These are phyloP conservation scores for Trichophyton verrucosum DNA, from an alignment of 2,329 filamentous ascomycete genomes.

Conservation along the genomic window DNA sequence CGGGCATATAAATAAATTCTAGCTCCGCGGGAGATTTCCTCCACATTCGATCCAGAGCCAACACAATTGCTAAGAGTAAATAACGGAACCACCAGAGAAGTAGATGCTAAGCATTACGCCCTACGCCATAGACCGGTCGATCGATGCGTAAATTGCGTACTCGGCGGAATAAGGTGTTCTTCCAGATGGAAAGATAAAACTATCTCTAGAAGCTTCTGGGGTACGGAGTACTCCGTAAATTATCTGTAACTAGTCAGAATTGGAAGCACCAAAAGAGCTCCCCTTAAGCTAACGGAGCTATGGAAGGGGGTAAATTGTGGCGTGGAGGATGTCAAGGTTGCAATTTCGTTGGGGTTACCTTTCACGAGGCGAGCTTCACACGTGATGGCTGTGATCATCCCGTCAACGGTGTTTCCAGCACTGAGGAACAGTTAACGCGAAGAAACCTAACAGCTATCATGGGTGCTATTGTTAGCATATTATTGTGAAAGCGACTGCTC, in stretches of 20 bases:
- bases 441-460: neutral
- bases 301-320: neutral
- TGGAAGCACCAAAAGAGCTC: too few species aligned
- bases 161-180: neutral
- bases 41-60: neutral
- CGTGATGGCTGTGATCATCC: neutral
- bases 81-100: neutral
- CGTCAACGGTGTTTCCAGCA: neutral
- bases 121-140: neutral
- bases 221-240: neutral
- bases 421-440: slow-evolving; percentile 2
- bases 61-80: neutral
- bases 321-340: neutral
- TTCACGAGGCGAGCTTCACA: neutral
- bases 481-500: neutral
- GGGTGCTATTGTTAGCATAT: neutral
- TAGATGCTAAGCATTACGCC: neutral
- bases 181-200: neutral
- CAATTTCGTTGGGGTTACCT: neutral
- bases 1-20: neutral
- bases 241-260: neutral
- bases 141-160: neutral
- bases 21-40: neutral
- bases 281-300: too few species aligned
- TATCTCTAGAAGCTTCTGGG: neutral